phyloP scores from a whole-genome alignment of 805 yeast species.

The Helenozyma rhizophorensis region DNA sequence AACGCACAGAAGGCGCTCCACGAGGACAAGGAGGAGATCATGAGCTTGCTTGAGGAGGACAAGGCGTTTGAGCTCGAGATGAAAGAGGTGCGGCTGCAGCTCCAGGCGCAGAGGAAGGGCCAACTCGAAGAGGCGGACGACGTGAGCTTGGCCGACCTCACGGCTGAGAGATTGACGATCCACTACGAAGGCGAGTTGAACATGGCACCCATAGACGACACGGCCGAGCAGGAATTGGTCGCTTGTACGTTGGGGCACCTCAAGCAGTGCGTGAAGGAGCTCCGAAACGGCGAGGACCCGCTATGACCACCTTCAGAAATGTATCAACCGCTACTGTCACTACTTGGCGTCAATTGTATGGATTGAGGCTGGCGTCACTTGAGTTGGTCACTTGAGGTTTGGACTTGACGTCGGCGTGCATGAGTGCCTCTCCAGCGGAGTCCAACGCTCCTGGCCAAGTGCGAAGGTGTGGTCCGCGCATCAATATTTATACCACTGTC shows the following conservation, averaged over 20 bases:
- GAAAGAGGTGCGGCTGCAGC: conserved; percentile 9
- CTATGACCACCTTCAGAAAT: no score
- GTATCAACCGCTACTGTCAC: no score
- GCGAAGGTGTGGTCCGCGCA: no score
- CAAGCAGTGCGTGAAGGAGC: conserved; percentile 25
- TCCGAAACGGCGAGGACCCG: no score
- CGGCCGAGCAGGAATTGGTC: conserved; percentile 17
- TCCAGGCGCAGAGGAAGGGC: neutral
- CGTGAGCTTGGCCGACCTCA: conserved; percentile 7
- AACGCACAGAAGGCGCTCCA: conserved; percentile 36
- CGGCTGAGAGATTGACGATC: conserved; percentile 12
- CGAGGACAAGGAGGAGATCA: conserved; percentile 40
- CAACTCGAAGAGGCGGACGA: conserved; percentile 1
- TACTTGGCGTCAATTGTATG: no score
- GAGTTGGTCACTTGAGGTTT: no score
- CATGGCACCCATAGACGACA: conserved; percentile 9
- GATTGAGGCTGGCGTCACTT: no score
- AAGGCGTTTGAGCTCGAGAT: conserved; percentile 20
- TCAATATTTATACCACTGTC: no score
- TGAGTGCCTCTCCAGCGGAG: no score
- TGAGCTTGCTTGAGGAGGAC: conserved; percentile 30
- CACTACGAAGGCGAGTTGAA: conserved; percentile 11
- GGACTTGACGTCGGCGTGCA: no score
- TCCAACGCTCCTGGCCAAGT: no score
- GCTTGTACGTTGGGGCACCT: conserved; percentile 24